Base-by-base conservation (phyloP, 805 yeast genomes). In the Starmerella riodocensis region DNA sequence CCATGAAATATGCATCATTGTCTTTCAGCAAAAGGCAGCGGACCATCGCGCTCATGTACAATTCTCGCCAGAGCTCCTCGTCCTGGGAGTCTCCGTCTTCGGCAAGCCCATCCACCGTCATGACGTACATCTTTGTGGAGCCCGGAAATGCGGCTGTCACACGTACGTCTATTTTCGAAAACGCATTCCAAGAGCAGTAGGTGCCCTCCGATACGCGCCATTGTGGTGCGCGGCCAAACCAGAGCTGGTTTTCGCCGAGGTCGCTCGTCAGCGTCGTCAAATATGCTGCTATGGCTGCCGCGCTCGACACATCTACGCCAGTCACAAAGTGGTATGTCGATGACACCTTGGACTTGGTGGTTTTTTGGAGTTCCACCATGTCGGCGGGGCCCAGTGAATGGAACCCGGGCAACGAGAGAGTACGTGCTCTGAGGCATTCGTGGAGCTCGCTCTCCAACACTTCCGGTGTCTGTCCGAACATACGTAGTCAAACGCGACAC, bases 11-110 rank as follows among this genome's bases (percentile, higher is more conserved):
- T 62, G 60, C 77, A 58, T 80, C 88, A 32, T 77, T 84, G 37
- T 84, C 94, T 37, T 81, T 84, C 47, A 73, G 82, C 40, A 84
- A 61, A 31, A 91, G 58, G 6, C 86, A 64, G 52, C 98, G 70
- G 19, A 84, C 74, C 46, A 85, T 69, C 2, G 85, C 77, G 53
- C 84, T 67, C 47, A 76, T 65, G 53, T 67, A 76, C 1, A 83
- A 71, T 46, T 65, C 69, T 18, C 44, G 49, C 69, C 69, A 64
- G 29, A 60, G 37, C 23, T 50, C 53, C 18, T 59, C 63, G 21
- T 55, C 55, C 50, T 60, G 62, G 37, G 60, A 60, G n/a, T 34
- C 37, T n/a, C 30, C 42, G 22, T 47, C 50, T 27, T 39, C 38
- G 17, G 44, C 25, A 19, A 47, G 36, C 9, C 52, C 52, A 25